These are phyloP conservation scores for Dipodascus geniculatus DNA, from an alignment of 805 yeast genomes.

Conservation along the genomic window DNA sequence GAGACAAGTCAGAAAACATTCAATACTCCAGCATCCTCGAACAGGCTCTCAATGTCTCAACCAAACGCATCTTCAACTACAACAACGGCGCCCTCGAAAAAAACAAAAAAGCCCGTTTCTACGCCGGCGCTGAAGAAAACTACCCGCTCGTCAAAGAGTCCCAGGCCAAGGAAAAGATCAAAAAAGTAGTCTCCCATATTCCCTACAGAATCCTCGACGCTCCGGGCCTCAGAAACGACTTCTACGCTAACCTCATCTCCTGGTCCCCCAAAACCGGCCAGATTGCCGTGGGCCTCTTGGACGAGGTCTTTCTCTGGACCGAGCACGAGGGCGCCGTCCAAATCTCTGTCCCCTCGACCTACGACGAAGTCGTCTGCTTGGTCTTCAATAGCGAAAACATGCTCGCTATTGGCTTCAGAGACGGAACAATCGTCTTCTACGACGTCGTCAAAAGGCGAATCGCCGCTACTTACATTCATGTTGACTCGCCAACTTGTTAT, in stretches of 20 bases:
- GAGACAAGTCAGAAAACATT: neutral
- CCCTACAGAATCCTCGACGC: constrained; percentile 47
- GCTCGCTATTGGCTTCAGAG: constrained; percentile 13
- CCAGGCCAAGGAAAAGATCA: neutral
- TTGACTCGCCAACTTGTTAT: constrained; percentile 33
- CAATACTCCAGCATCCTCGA: neutral
- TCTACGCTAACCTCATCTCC: constrained; percentile 58
- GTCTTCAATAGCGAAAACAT: constrained; percentile 7
- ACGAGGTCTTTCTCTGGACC: constrained; percentile 50
- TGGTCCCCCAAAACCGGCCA: constrained; percentile 48
- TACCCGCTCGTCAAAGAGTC: neutral
- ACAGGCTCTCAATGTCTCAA: neutral
- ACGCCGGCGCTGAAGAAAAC: neutral
- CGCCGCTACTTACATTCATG: constrained; percentile 28
- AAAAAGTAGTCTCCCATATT: constrained; percentile 2
- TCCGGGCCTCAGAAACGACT: constrained; percentile 60
- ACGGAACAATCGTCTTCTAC: constrained; percentile 14
- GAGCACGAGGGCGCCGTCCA: constrained; percentile 35
- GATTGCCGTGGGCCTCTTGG: constrained; percentile 55
- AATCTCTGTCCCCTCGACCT: constrained; percentile 20
- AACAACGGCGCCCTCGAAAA: neutral
- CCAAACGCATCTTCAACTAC: neutral
- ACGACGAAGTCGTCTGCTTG: constrained; percentile 7
- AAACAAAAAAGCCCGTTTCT: neutral
- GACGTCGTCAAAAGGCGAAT: constrained; percentile 22